phyloP scores from a whole-genome alignment of 305 asterid genomes.

The Solanum aculeatissimum region DNA sequence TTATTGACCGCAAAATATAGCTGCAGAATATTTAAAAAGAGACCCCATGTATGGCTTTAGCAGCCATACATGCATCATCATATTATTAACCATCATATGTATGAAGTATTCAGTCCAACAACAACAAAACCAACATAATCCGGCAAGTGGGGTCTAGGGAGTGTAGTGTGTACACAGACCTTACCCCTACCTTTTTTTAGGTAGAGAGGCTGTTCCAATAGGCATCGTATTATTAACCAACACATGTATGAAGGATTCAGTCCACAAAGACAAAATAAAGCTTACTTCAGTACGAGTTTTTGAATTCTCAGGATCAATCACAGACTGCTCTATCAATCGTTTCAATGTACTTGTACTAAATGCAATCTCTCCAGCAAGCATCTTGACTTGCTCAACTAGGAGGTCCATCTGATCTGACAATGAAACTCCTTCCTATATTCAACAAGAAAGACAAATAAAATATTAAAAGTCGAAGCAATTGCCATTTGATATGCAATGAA shows the following conservation, averaged over 20 bases:
- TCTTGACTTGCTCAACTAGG: slow-evolving; percentile 92
- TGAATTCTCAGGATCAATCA: slow-evolving; percentile 73
- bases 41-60: neutral
- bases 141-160: neutral
- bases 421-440: slow-evolving; percentile 51
- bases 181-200: neutral
- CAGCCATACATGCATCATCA: neutral
- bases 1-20: neutral
- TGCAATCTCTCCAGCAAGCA: slow-evolving; percentile 99
- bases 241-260: neutral
- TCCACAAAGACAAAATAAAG: neutral
- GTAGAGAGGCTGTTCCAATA: neutral
- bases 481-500: neutral
- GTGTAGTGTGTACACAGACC: neutral
- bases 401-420: slow-evolving; percentile 91
- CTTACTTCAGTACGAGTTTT: slow-evolving; percentile 45
- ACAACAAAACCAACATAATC: neutral
- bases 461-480: neutral
- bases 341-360: slow-evolving; percentile 86
- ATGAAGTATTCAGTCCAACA: neutral
- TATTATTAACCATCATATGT: neutral
- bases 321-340: slow-evolving; percentile 79
- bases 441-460: neutral
- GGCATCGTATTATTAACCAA: neutral
- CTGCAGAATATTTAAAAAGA: neutral